phyloP scores from a whole-genome alignment of 305 asterid genomes.

The Striga hermonthica region DNA sequence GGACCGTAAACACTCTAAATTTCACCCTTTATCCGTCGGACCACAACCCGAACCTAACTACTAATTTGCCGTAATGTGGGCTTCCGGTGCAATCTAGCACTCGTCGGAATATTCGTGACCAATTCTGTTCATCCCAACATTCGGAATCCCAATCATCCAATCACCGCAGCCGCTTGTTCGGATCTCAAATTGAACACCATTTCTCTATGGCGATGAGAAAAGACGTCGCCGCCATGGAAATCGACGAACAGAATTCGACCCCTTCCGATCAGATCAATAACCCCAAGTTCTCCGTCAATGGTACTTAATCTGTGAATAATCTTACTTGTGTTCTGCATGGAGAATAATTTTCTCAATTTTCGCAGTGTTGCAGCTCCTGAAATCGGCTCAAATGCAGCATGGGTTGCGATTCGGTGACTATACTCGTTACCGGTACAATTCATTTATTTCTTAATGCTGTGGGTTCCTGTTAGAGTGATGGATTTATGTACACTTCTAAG shows the following conservation, averaged over 20 bases:
- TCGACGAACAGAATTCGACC: conserved; percentile 53
- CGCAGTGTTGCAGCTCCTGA: conserved; percentile 77
- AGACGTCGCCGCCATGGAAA: conserved; percentile 64
- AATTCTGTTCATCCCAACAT: background rate
- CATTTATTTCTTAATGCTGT: conserved; percentile 7
- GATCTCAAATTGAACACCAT: conserved; percentile 32
- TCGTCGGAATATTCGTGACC: conserved; percentile 13
- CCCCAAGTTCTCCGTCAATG: conserved; percentile 79
- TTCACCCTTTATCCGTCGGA: too few species aligned
- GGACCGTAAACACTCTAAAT: too few species aligned
- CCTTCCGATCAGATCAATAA: conserved; percentile 53
- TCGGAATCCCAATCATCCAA: background rate
- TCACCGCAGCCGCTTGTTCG: conserved; percentile 17
- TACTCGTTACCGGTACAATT: conserved; percentile 71
- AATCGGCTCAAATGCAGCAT: conserved; percentile 96
- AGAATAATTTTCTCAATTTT: conserved; percentile 19
- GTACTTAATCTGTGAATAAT: conserved; percentile 30
- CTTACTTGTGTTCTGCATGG: conserved; percentile 6
- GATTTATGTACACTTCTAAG: background rate
- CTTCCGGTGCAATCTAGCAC: too few species aligned
- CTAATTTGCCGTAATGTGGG: too few species aligned
- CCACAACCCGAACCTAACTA: too few species aligned
- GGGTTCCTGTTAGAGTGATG: background rate
- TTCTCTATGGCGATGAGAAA: conserved; percentile 56
- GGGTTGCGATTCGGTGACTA: conserved; percentile 93